Base-by-base conservation (phyloP, 805 yeast species). In the Yamadazyma scolyti region DNA sequence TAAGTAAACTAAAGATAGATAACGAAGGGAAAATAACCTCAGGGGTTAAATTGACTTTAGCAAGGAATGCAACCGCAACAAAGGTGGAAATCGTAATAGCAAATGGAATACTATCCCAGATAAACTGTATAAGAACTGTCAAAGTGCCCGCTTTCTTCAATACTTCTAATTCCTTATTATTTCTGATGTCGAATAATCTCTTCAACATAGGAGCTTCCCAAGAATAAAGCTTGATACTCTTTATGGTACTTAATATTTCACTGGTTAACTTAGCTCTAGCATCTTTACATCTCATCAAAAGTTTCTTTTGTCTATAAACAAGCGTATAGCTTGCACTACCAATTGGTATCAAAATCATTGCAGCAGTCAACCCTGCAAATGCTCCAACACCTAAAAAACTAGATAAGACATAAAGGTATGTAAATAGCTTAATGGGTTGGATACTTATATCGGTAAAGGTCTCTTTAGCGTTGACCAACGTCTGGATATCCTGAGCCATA, bases 101-200 rank as follows among this genome's bases (percentile, higher is more conserved):
- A 42, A 58, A 61, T 7, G 70, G 70, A 30, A 63, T 55, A 28
- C 61, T 52, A n/a, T 48, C 48, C 66, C 67, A 64, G n/a, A 61
- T 39, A 37, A 60, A 61, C 16, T 45, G 39, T 19, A 59, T 42
- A 27, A 54, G 44, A 4, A 68, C 54, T 29, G 51, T 58, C 29
- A 46, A 48, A 20, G 60, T 46, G 17, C 68, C 68, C 21, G 58
- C 52, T 27, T 43, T 47, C 28, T 44, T 50, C 24, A 43, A 39
- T n/a, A 46, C 47, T 15, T 35, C 33, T 33, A 64, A 49, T 36
- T 64, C 68, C 37, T 58, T 53, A 13, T 48, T 50, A 39, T 61
- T 58, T 51, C 70, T 54, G 20, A 64, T 44, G 2, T 44, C 50
- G 29, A 43, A 44, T 22, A 64, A 48, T 28, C 54, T 51, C 19